Evolutionary conservation across 441 rosid species (phyloP).

Genomic region (Brassica hybrid): DNA sequence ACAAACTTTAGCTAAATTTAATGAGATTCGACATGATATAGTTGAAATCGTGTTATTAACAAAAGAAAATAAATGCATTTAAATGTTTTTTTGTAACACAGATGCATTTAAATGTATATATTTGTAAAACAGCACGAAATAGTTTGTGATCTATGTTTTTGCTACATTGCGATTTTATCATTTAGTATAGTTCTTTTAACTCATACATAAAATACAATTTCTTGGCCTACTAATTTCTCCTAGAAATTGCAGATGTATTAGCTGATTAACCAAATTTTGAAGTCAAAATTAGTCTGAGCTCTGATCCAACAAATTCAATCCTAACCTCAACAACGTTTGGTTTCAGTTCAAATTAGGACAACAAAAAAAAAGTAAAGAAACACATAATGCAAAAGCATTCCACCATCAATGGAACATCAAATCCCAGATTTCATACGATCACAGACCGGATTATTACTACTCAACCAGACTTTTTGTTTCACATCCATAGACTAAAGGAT

Average conservation of each 20-base stretch:
- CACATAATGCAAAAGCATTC: background rate
- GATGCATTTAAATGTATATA: no score
- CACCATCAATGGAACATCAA: slow-evolving; percentile 8
- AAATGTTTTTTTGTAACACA: no score
- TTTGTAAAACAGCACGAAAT: no score
- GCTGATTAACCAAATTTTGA: background rate
- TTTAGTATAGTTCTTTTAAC: no score
- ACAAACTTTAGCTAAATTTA: background rate
- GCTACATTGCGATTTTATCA: background rate
- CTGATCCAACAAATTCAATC: background rate
- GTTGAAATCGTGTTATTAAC: background rate
- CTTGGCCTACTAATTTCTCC: background rate
- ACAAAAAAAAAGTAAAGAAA: background rate
- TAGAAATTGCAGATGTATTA: background rate
- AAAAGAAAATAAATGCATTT: background rate
- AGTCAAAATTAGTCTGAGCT: background rate
- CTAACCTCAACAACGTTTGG: background rate
- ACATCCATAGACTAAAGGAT: background rate
- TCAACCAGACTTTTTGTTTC: slow-evolving; percentile 10
- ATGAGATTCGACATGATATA: background rate
- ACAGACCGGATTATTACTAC: slow-evolving; percentile 18
- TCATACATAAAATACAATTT: no score
- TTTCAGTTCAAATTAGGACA: background rate
- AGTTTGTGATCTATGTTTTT: no score
- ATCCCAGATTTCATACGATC: slow-evolving; percentile 11